Conservation (phyloP, 306 rosid genomes). For the Cyclanthera cordifolia region DNA sequence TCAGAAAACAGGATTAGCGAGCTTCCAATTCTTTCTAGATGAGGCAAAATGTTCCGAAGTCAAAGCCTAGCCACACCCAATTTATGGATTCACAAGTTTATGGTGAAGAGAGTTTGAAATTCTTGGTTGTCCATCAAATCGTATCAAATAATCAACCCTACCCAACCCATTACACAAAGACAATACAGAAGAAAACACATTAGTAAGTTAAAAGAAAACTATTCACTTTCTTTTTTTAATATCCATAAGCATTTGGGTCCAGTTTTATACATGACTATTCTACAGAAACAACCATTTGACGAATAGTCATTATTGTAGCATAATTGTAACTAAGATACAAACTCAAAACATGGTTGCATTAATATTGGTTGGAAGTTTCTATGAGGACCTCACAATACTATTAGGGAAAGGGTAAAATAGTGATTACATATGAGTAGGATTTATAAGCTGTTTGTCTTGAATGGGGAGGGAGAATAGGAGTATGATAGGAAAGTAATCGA, state of each 20-base stretch:
- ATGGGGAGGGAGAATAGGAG: no score
- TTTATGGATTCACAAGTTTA: not conserved
- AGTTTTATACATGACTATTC: no score
- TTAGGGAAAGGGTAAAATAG: no score
- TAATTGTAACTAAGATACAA: no score
- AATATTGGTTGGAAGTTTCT: no score
- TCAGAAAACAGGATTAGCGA: not conserved
- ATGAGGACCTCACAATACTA: no score
- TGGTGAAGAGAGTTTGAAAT: not conserved
- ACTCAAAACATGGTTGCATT: no score
- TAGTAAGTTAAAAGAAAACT: not conserved
- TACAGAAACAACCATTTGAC: no score
- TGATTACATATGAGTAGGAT: no score
- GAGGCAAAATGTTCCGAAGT: not conserved
- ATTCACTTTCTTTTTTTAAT: not conserved
- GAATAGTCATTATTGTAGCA: not conserved
- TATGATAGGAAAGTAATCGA: no score
- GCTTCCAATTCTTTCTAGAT: not conserved
- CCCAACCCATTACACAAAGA: not conserved
- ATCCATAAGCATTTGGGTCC: no score
- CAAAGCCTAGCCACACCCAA: not conserved
- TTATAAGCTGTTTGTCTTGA: no score
- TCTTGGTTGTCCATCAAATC: not conserved
- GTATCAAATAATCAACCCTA: not conserved
- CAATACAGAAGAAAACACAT: not conserved